phyloP scores from a whole-genome alignment of 805 yeast genomes.

The Tetrapisispora taiwanensis region DNA sequence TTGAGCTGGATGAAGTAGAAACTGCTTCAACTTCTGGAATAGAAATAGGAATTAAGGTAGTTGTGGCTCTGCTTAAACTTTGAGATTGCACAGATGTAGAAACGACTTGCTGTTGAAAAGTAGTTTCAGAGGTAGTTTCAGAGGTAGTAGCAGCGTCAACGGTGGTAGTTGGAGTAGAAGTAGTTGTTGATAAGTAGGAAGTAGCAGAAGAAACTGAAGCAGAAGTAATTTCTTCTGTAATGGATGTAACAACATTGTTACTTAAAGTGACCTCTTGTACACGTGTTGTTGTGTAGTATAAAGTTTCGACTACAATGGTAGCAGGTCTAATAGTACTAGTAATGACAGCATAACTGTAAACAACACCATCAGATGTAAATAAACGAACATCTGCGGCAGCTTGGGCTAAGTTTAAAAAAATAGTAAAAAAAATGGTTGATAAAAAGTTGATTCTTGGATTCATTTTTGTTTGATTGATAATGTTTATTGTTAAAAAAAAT shows the following conservation, averaged over 20 bases:
- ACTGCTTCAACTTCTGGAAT: background rate
- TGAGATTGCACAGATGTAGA: background rate
- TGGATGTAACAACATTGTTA: constrained; percentile 20
- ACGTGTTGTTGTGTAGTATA: constrained; percentile 27
- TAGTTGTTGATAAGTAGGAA: background rate
- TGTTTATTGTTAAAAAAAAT: background rate
- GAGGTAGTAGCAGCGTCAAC: background rate
- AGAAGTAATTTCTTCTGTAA: constrained; percentile 20
- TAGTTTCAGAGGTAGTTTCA: background rate
- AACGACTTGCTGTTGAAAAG: background rate
- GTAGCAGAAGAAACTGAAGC: constrained; percentile 14
- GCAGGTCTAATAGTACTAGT: constrained; percentile 29
- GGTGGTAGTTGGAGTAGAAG: constrained; percentile 5
- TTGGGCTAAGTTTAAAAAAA: constrained; percentile 6
- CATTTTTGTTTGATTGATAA: background rate
- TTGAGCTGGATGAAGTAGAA: constrained; percentile 4
- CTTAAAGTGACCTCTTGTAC: constrained; percentile 23
- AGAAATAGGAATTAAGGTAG: constrained; percentile 1
- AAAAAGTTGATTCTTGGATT: background rate
- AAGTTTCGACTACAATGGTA: constrained; percentile 24
- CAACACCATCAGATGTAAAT: constrained; percentile 29
- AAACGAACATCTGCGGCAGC: constrained; percentile 17
- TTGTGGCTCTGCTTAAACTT: background rate
- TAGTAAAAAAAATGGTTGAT: background rate
- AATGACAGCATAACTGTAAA: constrained; percentile 28